phyloP scores from a whole-genome alignment of 2,329 filamentous ascomycete species.

The Beauveria pseudobassiana region DNA sequence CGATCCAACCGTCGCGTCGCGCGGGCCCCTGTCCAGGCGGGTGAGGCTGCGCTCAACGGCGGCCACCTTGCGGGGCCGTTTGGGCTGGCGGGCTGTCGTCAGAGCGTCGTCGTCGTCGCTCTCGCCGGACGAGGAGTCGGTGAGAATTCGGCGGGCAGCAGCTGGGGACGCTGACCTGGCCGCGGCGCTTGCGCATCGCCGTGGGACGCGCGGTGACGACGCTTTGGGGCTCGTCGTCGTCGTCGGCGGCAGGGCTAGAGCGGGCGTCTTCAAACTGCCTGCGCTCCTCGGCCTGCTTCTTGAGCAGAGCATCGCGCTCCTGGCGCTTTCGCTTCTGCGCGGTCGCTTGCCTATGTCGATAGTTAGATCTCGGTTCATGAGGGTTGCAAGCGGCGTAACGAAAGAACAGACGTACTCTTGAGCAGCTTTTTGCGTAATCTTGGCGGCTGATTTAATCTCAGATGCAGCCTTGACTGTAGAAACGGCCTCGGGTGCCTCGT shows the following conservation, averaged over 20 bases:
- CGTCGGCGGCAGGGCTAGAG: conserved; percentile 16
- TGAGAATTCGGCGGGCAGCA: conserved; percentile 47
- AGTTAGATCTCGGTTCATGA: background rate
- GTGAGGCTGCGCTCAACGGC: conserved; percentile 31
- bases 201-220: conserved; percentile 8
- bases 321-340: conserved; percentile 48
- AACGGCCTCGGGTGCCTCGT: conserved; percentile 52
- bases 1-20: conserved; percentile 42
- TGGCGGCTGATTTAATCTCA: conserved; percentile 37
- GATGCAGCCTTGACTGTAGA: conserved; percentile 43
- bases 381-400: too few species aligned
- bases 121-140: conserved; percentile 45
- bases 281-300: conserved; percentile 46
- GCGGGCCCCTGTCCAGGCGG: conserved; percentile 30
- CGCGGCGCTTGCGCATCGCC: background rate
- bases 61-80: conserved; percentile 36
- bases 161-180: conserved; percentile 28
- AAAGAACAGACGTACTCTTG: conserved; percentile 38
- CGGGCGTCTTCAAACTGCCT: conserved; percentile 28
- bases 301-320: conserved; percentile 45
- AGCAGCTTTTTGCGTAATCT: conserved; percentile 41
- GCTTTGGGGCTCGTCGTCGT: conserved; percentile 14
- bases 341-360: conserved; percentile 36
- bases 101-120: conserved; percentile 23
- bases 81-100: conserved; percentile 22